A percentile compares a stretch with the other conserved stretches of the same genome.
phyloP scores from a whole-genome alignment of 306 rosid genomes.

The Vachellia collinsii region DNA sequence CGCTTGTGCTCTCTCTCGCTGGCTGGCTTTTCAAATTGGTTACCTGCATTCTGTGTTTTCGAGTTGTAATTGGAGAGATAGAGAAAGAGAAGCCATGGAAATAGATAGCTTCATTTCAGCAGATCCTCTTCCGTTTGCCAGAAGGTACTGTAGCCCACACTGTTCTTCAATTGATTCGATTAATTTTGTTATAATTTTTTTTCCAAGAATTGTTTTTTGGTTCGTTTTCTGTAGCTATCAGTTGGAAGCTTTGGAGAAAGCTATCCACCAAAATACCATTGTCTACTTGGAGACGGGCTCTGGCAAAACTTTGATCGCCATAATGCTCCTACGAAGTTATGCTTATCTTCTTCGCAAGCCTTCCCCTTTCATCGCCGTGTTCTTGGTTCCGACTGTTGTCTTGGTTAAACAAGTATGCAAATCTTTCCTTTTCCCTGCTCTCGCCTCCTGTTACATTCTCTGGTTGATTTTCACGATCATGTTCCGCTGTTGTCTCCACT shows the following conservation, averaged over 20 bases:
- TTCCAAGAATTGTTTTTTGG: background rate
- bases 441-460: background rate
- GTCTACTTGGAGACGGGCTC: constrained; percentile 90
- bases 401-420: constrained; percentile 70
- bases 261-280: constrained; percentile 62
- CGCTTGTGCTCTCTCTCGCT: background rate
- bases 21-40: no score
- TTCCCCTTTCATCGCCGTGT: constrained; percentile 63
- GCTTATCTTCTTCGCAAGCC: constrained; percentile 75
- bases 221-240: constrained; percentile 63
- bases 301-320: constrained; percentile 87
- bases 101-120: constrained; percentile 22
- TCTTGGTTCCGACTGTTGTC: constrained; percentile 87
- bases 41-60: background rate
- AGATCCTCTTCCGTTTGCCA: constrained; percentile 69
- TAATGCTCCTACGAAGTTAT: constrained; percentile 83
- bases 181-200: background rate
- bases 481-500: background rate
- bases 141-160: constrained; percentile 59
- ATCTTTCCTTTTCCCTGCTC: background rate
- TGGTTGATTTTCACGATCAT: background rate
- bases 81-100: no score
- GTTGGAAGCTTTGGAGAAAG: constrained; percentile 72
- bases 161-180: background rate
- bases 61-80: background rate